phyloP scores from a whole-genome alignment of 495 filamentous ascomycete genomes.

The Barbatosphaeria neglecta region DNA sequence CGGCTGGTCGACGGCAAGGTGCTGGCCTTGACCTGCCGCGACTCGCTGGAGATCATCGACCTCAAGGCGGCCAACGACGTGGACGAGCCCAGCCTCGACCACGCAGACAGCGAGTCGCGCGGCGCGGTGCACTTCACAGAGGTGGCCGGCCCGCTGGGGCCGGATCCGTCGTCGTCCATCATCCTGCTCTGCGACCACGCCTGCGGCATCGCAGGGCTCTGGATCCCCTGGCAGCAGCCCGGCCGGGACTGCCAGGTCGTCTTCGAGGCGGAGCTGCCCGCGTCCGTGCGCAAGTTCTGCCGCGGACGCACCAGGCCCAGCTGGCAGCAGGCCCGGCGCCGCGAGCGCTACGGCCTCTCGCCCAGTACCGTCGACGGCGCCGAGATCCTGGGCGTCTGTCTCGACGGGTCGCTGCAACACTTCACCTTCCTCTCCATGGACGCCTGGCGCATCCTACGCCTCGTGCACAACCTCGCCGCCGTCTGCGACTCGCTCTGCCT shows the following conservation, averaged over 20 bases:
- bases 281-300: conserved; percentile 38
- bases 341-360: conserved; percentile 15
- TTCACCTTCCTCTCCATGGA: conserved; percentile 44
- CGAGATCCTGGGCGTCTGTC: conserved; percentile 48
- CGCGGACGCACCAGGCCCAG: conserved; percentile 29
- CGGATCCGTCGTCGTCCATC: conserved; percentile 15
- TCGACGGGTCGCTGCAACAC: conserved; percentile 54
- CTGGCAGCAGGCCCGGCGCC: conserved; percentile 20
- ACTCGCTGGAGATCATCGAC: conserved; percentile 37
- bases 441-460: conserved; percentile 48
- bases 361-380: conserved; percentile 17
- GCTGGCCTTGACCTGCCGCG: conserved; percentile 26
- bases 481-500: conserved; percentile 11
- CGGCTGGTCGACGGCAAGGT: conserved; percentile 26
- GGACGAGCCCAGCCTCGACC: conserved; percentile 12
- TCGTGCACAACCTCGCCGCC: conserved; percentile 49
- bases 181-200: conserved; percentile 34
- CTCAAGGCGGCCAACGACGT: conserved; percentile 11
- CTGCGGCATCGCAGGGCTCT: conserved; percentile 38
- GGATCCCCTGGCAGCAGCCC: conserved; percentile 27
- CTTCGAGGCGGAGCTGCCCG: conserved; percentile 37
- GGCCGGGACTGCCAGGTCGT: conserved; percentile 31
- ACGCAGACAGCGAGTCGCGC: conserved; percentile 25
- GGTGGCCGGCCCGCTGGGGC: conserved; percentile 10
- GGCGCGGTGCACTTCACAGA: conserved; percentile 26